Evolutionary conservation across 352 stramenopile species (phyloP).

Genomic region (Phytophthora pseudosyringae): DNA sequence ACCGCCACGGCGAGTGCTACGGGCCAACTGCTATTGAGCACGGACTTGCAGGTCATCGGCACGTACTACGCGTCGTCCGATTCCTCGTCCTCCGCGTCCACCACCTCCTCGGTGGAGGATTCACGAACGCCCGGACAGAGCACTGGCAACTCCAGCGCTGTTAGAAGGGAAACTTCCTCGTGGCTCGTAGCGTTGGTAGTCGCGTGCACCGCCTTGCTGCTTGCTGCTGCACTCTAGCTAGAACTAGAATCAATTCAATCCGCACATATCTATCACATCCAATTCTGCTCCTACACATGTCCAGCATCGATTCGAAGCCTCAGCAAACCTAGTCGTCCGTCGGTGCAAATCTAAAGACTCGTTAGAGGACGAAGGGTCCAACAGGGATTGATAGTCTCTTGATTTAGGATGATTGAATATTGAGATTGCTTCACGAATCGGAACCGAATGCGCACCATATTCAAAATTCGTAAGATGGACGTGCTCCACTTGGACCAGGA

Average conservation of each 20-base stretch:
- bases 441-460: too few species aligned
- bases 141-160: slow-evolving; percentile 10
- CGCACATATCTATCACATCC: slow-evolving; percentile 38
- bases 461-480: too few species aligned
- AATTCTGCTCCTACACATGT: slow-evolving; percentile 32
- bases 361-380: too few species aligned
- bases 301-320: not conserved
- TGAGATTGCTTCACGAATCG: too few species aligned
- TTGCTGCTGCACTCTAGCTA: slow-evolving; percentile 32
- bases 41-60: slow-evolving; percentile 40
- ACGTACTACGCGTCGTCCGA: slow-evolving; percentile 36
- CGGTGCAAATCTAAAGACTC: not conserved
- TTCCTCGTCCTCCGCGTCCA: slow-evolving; percentile 19
- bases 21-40: slow-evolving; percentile 35
- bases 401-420: too few species aligned
- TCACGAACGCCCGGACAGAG: slow-evolving; percentile 13
- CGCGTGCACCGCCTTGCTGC: slow-evolving; percentile 13
- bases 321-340: slow-evolving; percentile 4
- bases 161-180: not conserved
- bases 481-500: too few species aligned
- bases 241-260: slow-evolving; percentile 27
- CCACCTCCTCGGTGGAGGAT: slow-evolving; percentile 18
- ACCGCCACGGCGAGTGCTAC: slow-evolving; percentile 24
- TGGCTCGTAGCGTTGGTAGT: slow-evolving; percentile 19
- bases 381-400: too few species aligned